Conservation (phyloP, 805 yeast species). For the Hanseniaspora occidentalis region DNA sequence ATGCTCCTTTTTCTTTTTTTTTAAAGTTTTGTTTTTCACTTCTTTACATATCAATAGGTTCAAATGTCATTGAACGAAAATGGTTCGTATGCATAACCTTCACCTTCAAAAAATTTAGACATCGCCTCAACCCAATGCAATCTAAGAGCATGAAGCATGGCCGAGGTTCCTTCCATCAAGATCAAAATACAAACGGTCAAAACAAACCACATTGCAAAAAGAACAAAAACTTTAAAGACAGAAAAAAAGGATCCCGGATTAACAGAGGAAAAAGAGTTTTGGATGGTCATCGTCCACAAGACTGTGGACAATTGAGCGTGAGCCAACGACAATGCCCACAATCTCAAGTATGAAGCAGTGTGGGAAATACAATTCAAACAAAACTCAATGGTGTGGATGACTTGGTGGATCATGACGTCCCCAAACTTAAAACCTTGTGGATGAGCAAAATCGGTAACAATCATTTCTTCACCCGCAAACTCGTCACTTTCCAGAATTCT, state of each 20-base stretch:
- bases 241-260: constrained; percentile 44
- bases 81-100: constrained; percentile 86
- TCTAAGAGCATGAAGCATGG: constrained; percentile 97
- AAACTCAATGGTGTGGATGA: constrained; percentile 94
- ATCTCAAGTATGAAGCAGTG: constrained; percentile 89
- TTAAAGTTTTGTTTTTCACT: neutral
- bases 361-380: constrained; percentile 97
- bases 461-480: constrained; percentile 42
- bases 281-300: constrained; percentile 90
- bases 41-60: too few species aligned
- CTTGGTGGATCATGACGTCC: constrained; percentile 92
- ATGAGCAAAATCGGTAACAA: constrained; percentile 26
- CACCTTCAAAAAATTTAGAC: constrained; percentile 97
- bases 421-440: constrained; percentile 65
- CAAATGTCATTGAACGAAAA: constrained; percentile 44
- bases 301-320: constrained; percentile 95
- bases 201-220: constrained; percentile 92
- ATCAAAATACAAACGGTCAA: constrained; percentile 86
- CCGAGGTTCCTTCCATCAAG: constrained; percentile 97
- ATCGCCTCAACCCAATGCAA: constrained; percentile 99
- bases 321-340: constrained; percentile 96
- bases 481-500: constrained; percentile 27
- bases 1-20: too few species aligned
- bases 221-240: constrained; percentile 56
- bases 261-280: constrained; percentile 51